Percentiles rank a stretch among this genome's conserved stretches.
Conservation (phyloP, 495 filamentous ascomycete genomes). For the Clavariopsis aquatica region DNA sequence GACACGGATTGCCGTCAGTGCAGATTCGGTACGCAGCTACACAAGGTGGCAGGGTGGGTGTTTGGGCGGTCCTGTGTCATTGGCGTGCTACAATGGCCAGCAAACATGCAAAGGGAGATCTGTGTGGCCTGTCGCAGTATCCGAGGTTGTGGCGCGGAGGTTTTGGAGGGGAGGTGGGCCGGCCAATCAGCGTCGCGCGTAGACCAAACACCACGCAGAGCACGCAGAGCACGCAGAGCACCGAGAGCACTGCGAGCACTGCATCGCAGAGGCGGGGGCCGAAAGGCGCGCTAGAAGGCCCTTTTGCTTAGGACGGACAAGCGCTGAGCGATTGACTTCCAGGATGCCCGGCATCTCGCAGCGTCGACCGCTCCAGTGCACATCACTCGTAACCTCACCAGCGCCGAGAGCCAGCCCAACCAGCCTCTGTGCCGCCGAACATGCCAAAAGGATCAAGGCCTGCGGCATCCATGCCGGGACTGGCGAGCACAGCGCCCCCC, state of each 20-base stretch:
- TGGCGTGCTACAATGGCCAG: background rate
- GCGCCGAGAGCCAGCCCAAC: constrained; percentile 2
- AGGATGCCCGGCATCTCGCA: constrained; percentile 16
- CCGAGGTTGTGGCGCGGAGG: background rate
- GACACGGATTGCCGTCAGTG: background rate
- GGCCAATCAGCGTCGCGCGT: background rate
- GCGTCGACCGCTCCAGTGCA: constrained; percentile 6
- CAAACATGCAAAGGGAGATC: background rate
- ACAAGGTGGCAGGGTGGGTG: background rate
- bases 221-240: no score
- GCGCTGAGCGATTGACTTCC: constrained; percentile 12
- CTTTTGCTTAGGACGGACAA: constrained; percentile 6
- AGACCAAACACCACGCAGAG: background rate
- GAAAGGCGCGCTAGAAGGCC: background rate
- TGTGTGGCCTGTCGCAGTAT: background rate
- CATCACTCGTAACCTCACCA: constrained; percentile 18
- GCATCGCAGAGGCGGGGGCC: background rate
- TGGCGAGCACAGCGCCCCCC: constrained; percentile 4
- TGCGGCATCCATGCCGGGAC: background rate
- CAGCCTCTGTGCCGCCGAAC: constrained; percentile 13
- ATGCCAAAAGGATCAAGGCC: constrained; percentile 17
- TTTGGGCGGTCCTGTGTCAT: background rate
- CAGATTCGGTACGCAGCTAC: background rate
- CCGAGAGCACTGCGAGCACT: no score
- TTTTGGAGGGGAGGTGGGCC: background rate